Conservation (phyloP, 2,329 filamentous ascomycete species). For the Fusarium pseudonygamai region DNA sequence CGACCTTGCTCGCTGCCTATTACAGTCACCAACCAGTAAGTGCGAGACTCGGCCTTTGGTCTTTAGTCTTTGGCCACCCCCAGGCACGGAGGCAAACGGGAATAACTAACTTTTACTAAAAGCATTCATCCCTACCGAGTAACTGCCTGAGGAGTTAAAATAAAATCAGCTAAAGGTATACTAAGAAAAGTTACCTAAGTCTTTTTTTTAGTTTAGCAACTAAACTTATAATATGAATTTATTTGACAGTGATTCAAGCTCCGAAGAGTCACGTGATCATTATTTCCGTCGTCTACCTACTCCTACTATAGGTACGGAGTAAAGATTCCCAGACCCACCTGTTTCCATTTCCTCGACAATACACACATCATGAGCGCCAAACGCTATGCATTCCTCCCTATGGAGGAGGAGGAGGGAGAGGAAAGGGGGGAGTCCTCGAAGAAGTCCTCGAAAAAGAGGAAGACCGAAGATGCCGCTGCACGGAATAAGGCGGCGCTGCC, state of each 20-base stretch:
- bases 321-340: not conserved
- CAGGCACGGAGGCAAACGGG: not conserved
- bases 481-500: constrained; percentile 78
- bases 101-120: too few species aligned
- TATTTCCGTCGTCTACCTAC: not conserved
- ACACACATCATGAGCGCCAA: constrained; percentile 60
- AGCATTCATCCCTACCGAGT: too few species aligned
- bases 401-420: constrained; percentile 74
- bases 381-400: constrained; percentile 70
- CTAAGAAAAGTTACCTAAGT: not conserved
- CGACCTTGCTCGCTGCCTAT: not conserved
- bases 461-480: constrained; percentile 66
- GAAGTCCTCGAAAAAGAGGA: constrained; percentile 65
- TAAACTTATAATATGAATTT: too few species aligned
- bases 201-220: not conserved
- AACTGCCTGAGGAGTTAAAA: not conserved
- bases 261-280: not conserved
- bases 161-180: not conserved
- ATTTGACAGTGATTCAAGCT: not conserved
- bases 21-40: not conserved
- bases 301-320: too few species aligned
- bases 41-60: not conserved
- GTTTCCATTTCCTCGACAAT: not conserved
- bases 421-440: constrained; percentile 73
- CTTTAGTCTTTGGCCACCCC: not conserved